Percentiles rank a stretch among this genome's conserved stretches.
phyloP scores from a whole-genome alignment of 2,329 filamentous ascomycete genomes.

The Aspergillus sp. region DNA sequence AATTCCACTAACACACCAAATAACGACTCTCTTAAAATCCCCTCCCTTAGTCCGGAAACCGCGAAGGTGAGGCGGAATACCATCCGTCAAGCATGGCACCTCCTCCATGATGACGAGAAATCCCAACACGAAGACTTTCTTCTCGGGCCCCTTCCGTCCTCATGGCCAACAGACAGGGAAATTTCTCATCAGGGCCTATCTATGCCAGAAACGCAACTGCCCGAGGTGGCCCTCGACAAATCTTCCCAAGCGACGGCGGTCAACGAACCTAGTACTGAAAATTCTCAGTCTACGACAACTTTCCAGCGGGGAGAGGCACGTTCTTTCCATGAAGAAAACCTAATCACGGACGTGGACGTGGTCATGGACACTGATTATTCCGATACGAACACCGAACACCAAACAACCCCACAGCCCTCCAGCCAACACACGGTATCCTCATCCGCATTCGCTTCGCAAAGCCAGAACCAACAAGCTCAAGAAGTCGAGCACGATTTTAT shows the following conservation, averaged over 20 bases:
- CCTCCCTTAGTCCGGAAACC: constrained; percentile 2
- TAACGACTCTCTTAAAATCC: constrained; percentile 7
- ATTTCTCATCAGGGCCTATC: not conserved
- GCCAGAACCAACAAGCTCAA: not conserved
- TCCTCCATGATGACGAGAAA: constrained; percentile 20
- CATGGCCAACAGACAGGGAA: constrained; percentile 21
- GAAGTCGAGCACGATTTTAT: not conserved
- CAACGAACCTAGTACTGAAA: not conserved
- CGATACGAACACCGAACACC: not conserved
- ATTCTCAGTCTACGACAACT: not conserved
- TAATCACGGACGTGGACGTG: not conserved
- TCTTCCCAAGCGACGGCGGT: not conserved
- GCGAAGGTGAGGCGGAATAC: constrained; percentile 21
- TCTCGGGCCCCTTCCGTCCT: constrained; percentile 29
- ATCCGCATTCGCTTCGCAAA: constrained; percentile 28
- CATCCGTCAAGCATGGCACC: constrained; percentile 26
- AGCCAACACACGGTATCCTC: constrained; percentile 23
- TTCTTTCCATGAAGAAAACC: not conserved
- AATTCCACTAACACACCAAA: not conserved
- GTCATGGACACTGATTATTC: not conserved
- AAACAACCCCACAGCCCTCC: constrained; percentile 7
- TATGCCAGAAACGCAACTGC: not conserved
- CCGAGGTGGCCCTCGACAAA: not conserved
- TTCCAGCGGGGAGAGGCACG: not conserved
- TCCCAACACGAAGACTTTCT: constrained; percentile 19